Conservation (phyloP, 179 eudicot species). For the Camellia oleifera region DNA sequence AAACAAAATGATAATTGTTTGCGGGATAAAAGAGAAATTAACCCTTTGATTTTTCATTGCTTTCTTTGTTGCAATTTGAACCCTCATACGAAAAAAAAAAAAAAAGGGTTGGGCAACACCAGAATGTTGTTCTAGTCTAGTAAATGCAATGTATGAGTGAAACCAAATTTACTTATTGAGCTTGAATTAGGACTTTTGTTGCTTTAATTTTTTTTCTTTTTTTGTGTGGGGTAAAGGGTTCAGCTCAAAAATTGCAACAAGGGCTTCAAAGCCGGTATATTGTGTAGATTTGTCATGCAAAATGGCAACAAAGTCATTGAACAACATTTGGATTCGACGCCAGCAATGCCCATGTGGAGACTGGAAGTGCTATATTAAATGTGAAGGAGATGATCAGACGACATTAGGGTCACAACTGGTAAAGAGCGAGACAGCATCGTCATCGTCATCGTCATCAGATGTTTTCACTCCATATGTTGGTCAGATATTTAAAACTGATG, state of each 20-base stretch:
- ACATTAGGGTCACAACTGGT: slow-evolving; percentile 20
- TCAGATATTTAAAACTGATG: slow-evolving; percentile 47
- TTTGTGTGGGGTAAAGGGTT: neutral
- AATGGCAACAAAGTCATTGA: slow-evolving; percentile 33
- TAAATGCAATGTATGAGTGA: neutral
- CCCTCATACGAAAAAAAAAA: neutral
- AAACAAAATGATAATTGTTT: too few species aligned
- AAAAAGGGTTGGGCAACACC: neutral
- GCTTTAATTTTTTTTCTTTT: neutral
- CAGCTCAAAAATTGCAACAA: neutral
- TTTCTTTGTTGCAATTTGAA: slow-evolving; percentile 6
- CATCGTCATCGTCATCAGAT: slow-evolving; percentile 19
- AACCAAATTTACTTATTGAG: neutral
- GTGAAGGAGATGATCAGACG: slow-evolving; percentile 36
- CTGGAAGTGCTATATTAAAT: slow-evolving; percentile 46
- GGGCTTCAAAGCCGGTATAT: slow-evolving; percentile 9
- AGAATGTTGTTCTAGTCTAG: neutral
- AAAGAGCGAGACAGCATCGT: slow-evolving; percentile 19
- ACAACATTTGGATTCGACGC: slow-evolving; percentile 45
- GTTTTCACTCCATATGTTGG: slow-evolving; percentile 57
- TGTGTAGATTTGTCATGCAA: neutral
- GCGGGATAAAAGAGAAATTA: too few species aligned
- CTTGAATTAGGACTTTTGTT: slow-evolving; percentile 2
- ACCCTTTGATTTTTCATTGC: neutral
- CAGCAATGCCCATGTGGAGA: slow-evolving; percentile 61